phyloP scores from a whole-genome alignment of 805 yeast genomes.

The Cyberlindnera amylophila region DNA sequence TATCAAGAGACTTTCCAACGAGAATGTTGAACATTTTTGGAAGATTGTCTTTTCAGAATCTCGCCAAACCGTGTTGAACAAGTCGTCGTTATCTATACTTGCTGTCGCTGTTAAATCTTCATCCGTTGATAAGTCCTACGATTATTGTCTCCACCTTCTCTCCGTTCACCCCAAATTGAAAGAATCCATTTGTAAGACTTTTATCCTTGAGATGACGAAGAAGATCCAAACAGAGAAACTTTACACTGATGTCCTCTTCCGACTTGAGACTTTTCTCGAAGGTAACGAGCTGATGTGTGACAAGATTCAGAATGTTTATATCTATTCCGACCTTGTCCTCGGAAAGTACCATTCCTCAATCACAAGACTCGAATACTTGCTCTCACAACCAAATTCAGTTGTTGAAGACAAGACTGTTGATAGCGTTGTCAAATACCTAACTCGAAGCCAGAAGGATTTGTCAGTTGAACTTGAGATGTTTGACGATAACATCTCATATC shows the following conservation, averaged over 20 bases:
- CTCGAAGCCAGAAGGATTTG: background rate
- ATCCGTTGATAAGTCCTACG: constrained; percentile 7
- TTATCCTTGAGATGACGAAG: constrained; percentile 7
- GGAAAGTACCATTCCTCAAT: constrained; percentile 11
- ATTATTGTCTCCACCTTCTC: constrained; percentile 12
- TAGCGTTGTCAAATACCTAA: constrained; percentile 6
- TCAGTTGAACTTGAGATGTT: background rate
- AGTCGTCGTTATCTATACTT: constrained; percentile 14
- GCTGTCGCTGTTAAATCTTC: constrained; percentile 7
- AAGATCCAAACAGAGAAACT: background rate
- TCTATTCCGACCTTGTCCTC: constrained; percentile 15
- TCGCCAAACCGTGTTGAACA: constrained; percentile 4
- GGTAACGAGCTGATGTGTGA: constrained; percentile 9
- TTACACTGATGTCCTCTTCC: constrained; percentile 9
- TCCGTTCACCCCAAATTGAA: constrained; percentile 3
- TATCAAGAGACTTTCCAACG: constrained; percentile 8
- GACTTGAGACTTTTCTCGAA: constrained; percentile 12
- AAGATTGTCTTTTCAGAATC: constrained; percentile 7
- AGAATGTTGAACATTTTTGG: constrained; percentile 14
- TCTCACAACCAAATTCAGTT: background rate
- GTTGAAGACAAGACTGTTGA: constrained; percentile 14
- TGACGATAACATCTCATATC: constrained; percentile 6
- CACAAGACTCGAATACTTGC: constrained; percentile 7
- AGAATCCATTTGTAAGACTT: constrained; percentile 6
- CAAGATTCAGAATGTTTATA: constrained; percentile 13